These are phyloP conservation scores for Colletotrichum sojae DNA, from an alignment of 2,329 filamentous ascomycete species.

Conservation along the genomic window DNA sequence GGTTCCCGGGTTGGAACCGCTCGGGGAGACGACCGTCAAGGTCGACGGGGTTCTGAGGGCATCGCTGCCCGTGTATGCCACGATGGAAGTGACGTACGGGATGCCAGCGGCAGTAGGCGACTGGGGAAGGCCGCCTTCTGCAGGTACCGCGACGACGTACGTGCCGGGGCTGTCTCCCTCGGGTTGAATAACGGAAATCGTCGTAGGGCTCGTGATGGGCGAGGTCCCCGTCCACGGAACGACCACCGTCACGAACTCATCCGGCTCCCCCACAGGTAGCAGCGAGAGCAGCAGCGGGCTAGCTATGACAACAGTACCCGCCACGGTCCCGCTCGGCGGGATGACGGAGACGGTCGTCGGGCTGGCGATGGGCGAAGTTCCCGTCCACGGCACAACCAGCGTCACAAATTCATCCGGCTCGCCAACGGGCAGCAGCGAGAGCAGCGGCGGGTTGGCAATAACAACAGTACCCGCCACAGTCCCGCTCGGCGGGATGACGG, in stretches of 20 bases:
- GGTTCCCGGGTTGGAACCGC: slow-evolving; percentile 22
- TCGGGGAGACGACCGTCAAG: slow-evolving; percentile 28
- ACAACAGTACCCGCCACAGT: slow-evolving; percentile 23
- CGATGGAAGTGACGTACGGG: slow-evolving; percentile 20
- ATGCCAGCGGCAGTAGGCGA: not conserved
- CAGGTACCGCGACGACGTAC: slow-evolving; percentile 11
- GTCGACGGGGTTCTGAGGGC: slow-evolving; percentile 28
- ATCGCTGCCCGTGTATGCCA: slow-evolving; percentile 10
- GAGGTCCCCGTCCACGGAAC: slow-evolving; percentile 4
- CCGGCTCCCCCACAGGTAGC: not conserved
- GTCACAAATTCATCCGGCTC: not conserved
- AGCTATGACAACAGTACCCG: slow-evolving; percentile 32
- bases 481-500: slow-evolving; percentile 24
- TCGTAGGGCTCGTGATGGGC: not conserved
- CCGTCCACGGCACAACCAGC: slow-evolving; percentile 1
- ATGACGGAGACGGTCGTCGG: slow-evolving; percentile 26
- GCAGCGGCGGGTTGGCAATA: slow-evolving; percentile 5
- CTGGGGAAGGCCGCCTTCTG: not conserved
- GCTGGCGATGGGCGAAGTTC: not conserved
- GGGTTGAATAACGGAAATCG: slow-evolving; percentile 12
- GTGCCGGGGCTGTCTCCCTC: slow-evolving; percentile 19
- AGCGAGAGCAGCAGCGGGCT: not conserved
- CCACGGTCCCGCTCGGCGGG: slow-evolving; percentile 1
- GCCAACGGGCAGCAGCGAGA: not conserved
- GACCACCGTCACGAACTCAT: not conserved